Percentiles rank a stretch among this genome's conserved stretches.
Conservation (phyloP, 768 basidiomycete species). For the Suillus clintonianus region DNA sequence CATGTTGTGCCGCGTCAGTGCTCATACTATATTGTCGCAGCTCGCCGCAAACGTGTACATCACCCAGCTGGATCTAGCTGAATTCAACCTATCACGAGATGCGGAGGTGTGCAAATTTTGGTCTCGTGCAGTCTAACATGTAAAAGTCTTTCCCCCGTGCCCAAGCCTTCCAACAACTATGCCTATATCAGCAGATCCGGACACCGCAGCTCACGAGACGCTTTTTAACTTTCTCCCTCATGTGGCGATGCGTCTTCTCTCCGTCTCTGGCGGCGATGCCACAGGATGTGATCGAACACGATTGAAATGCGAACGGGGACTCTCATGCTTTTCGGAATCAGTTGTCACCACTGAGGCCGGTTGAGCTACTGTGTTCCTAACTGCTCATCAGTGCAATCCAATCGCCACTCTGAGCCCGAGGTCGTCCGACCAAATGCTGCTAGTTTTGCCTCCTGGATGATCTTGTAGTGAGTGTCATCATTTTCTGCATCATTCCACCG, state of each 20-base stretch:
- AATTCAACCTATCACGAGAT: neutral
- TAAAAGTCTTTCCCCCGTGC: neutral
- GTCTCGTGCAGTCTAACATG: neutral
- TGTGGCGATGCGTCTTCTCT: neutral
- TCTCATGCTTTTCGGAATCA: neutral
- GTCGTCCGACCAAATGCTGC: neutral
- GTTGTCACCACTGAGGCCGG: neutral
- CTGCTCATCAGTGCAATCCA: neutral
- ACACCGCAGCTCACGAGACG: neutral
- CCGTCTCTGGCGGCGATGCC: neutral
- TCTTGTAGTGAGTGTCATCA: neutral
- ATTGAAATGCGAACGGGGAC: neutral
- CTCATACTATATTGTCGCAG: neutral
- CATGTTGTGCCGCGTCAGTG: too few relatives aligned
- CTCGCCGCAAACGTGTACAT: neutral
- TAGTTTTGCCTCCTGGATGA: neutral
- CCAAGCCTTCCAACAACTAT: neutral
- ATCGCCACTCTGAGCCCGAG: neutral
- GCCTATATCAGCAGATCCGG: neutral
- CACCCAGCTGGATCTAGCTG: neutral
- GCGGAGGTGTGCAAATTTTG: neutral
- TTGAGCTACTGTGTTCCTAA: neutral
- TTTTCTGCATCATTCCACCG: neutral
- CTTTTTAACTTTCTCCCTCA: neutral
- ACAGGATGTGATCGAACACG: neutral